Conservation (phyloP, 2,329 filamentous ascomycete genomes). For the Botryosphaeria dothidea region DNA sequence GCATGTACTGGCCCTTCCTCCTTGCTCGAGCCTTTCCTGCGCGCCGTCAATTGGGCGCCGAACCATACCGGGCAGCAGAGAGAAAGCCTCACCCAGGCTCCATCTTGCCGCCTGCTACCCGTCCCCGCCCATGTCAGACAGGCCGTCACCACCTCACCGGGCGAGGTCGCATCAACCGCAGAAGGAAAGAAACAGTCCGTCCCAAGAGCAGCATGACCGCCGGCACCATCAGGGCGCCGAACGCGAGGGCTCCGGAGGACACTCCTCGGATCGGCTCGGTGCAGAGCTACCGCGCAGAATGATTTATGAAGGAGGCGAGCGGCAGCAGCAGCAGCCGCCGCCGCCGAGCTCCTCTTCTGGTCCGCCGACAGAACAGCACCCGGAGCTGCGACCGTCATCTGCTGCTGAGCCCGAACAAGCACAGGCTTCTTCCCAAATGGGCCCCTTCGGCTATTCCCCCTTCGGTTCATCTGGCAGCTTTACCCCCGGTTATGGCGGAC, state of each 20-base stretch:
- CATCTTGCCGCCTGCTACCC: slow-evolving; percentile 40
- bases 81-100: slow-evolving; percentile 15
- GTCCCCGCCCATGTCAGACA: slow-evolving; percentile 55
- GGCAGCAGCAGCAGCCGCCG: slow-evolving; percentile 17
- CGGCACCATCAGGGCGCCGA: slow-evolving; percentile 7
- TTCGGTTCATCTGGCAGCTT: slow-evolving; percentile 9
- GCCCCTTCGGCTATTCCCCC: slow-evolving; percentile 15
- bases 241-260: slow-evolving; percentile 2
- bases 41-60: slow-evolving; percentile 38
- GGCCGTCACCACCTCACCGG: slow-evolving; percentile 45
- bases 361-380: not conserved
- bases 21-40: slow-evolving; percentile 29
- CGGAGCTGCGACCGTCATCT: slow-evolving; percentile 9
- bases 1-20: slow-evolving; percentile 43
- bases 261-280: slow-evolving; percentile 7
- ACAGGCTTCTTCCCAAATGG: slow-evolving; percentile 15
- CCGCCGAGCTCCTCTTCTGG: slow-evolving; percentile 5
- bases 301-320: slow-evolving; percentile 18
- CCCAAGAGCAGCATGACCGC: slow-evolving; percentile 18
- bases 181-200: slow-evolving; percentile 16
- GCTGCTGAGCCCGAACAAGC: slow-evolving; percentile 8
- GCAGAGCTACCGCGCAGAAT: slow-evolving; percentile 11
- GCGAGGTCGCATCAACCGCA: slow-evolving; percentile 17
- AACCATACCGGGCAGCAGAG: slow-evolving; percentile 22
- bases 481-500: slow-evolving; percentile 6